Evolutionary conservation across 2,329 filamentous ascomycete genomes (phyloP).

Genomic region (Monosporascus sp.): DNA sequence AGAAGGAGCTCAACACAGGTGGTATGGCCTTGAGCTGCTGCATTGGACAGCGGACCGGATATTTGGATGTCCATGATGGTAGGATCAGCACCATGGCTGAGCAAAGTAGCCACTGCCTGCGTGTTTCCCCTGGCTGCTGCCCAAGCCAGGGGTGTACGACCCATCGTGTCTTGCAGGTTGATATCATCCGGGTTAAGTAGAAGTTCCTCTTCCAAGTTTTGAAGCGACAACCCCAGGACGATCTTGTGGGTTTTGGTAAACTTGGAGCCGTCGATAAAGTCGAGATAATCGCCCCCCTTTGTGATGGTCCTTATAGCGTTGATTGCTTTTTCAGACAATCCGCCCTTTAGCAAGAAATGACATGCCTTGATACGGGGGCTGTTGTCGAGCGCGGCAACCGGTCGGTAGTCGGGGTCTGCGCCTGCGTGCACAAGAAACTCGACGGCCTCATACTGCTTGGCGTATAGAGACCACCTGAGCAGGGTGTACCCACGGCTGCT

Average conservation of each 20-base stretch:
- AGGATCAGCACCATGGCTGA: conserved; percentile 10
- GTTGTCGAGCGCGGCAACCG: conserved; percentile 1
- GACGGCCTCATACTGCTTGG: conserved; percentile 25
- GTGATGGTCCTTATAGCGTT: conserved; percentile 15
- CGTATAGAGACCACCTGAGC: conserved; percentile 29
- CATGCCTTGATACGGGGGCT: conserved; percentile 16
- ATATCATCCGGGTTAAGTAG: conserved; percentile 6
- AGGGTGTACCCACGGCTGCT: conserved; percentile 26
- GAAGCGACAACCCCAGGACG: conserved; percentile 9
- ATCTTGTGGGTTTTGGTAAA: conserved; percentile 15
- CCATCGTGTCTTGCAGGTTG: conserved; percentile 13
- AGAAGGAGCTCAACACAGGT: conserved; percentile 12
- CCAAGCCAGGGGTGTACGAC: conserved; percentile 15
- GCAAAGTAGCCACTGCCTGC: conserved; percentile 8
- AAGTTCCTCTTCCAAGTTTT: conserved; percentile 9
- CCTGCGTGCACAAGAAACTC: conserved; percentile 24
- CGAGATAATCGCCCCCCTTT: conserved; percentile 15
- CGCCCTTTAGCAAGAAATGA: conserved; percentile 17
- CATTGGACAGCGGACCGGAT: conserved; percentile 15
- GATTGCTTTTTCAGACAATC: conserved; percentile 4
- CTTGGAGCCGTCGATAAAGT: conserved; percentile 12
- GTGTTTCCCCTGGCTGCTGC: conserved; percentile 14
- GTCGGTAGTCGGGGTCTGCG: conserved; percentile 24
- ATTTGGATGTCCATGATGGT: conserved; percentile 17
- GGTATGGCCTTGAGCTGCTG: conserved; percentile 14